These are phyloP conservation scores for Chytriomyces sp. DNA, from an alignment of 192 early-diverging fungal species.

Conservation along the genomic window DNA sequence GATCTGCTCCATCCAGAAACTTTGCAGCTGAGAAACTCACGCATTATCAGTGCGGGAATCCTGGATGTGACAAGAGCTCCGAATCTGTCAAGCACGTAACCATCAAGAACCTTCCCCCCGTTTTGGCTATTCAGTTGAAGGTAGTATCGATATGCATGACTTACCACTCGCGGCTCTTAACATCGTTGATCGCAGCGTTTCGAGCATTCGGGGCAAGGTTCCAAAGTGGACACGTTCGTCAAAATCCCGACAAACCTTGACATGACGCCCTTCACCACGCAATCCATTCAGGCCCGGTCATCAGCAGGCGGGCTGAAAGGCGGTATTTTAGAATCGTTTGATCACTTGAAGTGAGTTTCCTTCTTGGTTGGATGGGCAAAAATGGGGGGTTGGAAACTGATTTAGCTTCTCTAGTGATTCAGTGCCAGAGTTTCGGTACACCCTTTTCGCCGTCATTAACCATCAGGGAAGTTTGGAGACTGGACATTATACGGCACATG, in stretches of 20 bases:
- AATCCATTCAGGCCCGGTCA: conserved; percentile 44
- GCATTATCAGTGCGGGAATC: conserved; percentile 60
- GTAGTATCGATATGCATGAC: conserved; percentile 32
- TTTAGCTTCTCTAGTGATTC: conserved; percentile 36
- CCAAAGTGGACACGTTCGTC: conserved; percentile 89
- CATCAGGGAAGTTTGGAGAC: conserved; percentile 91
- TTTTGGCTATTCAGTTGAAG: conserved; percentile 91
- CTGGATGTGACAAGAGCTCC: conserved; percentile 29
- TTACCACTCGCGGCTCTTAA: neutral
- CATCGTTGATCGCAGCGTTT: conserved; percentile 65
- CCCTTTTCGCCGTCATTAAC: conserved; percentile 88
- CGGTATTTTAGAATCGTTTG: conserved; percentile 18
- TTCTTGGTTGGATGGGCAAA: conserved; percentile 3
- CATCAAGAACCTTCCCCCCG: conserved; percentile 81
- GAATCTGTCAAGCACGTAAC: conserved; percentile 77
- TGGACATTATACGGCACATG: conserved; percentile 92
- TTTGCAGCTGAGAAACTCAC: conserved; percentile 82
- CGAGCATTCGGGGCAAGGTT: conserved; percentile 65
- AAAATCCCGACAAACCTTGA: conserved; percentile 82
- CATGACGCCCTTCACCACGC: conserved; percentile 88
- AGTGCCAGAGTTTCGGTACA: conserved; percentile 74
- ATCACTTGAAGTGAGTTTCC: conserved; percentile 21
- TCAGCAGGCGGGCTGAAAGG: conserved; percentile 17
- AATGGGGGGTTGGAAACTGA: neutral
- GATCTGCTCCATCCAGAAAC: conserved; percentile 44